Conservation (phyloP, 176 grass and related monocot genomes). For the Miscanthus lutarioriparius region DNA sequence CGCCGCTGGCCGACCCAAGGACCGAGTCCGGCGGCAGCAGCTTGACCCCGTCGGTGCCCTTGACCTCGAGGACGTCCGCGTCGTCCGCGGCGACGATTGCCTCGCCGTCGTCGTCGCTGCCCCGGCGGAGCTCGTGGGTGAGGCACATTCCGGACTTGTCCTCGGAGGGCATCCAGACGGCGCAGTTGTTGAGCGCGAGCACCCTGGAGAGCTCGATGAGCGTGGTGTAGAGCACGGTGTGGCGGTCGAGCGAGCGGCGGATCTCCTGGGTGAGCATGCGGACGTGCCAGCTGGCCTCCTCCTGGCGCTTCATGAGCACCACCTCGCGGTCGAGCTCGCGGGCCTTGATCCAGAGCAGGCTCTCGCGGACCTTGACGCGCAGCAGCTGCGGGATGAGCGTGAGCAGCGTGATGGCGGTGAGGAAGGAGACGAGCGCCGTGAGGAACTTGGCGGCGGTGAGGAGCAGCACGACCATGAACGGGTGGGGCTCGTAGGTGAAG, state of each 20-base stretch:
- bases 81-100: slow-evolving; percentile 32
- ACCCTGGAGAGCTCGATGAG: slow-evolving; percentile 95
- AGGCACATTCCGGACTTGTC: slow-evolving; percentile 51
- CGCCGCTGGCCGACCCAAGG: slow-evolving; percentile 57
- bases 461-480: slow-evolving; percentile 69
- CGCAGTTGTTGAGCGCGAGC: slow-evolving; percentile 74
- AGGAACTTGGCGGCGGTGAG: slow-evolving; percentile 94
- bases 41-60: slow-evolving; percentile 54
- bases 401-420: slow-evolving; percentile 88
- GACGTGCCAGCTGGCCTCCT: slow-evolving; percentile 92
- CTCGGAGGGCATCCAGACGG: slow-evolving; percentile 84
- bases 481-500: slow-evolving; percentile 92
- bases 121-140: slow-evolving; percentile 65
- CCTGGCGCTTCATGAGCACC: slow-evolving; percentile 75
- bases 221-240: slow-evolving; percentile 91
- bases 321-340: slow-evolving; percentile 86
- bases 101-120: neutral
- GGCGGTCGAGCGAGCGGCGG: slow-evolving; percentile 78
- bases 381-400: slow-evolving; percentile 97
- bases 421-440: slow-evolving; percentile 89
- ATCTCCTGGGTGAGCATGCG: slow-evolving; percentile 97
- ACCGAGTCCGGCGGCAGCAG: slow-evolving; percentile 53
- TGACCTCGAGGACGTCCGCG: slow-evolving; percentile 53
- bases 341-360: slow-evolving; percentile 80
- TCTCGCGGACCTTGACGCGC: slow-evolving; percentile 89